Percentiles rank a stretch among this genome's conserved stretches.
Evolutionary conservation across 78 protist species (phyloP).

Genomic region (Emiliania huxleyi): DNA sequence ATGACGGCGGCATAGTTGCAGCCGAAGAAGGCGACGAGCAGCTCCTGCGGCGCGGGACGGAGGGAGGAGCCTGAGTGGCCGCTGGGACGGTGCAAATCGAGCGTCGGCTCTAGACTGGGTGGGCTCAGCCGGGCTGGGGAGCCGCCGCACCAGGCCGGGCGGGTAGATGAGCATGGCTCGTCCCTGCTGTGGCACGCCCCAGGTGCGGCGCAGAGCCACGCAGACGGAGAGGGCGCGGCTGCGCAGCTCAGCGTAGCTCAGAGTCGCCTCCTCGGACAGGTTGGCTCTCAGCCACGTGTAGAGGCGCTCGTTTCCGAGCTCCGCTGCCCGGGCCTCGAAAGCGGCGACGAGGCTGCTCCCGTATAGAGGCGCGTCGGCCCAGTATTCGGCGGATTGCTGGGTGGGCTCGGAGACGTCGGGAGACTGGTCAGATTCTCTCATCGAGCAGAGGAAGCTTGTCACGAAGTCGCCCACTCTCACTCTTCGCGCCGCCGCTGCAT

Average conservation of each 20-base stretch:
- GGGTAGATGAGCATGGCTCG: background rate
- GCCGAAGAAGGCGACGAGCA: background rate
- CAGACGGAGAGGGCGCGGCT: background rate
- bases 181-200: background rate
- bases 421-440: no score
- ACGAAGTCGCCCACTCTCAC: no score
- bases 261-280: background rate
- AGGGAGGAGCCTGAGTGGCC: no score
- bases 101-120: no score
- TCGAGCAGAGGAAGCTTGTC: no score
- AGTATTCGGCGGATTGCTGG: no score
- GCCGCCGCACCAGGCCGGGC: background rate
- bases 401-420: no score
- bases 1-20: background rate
- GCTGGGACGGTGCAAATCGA: no score
- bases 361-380: no score
- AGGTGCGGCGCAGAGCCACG: background rate
- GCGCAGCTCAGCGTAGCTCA: background rate
- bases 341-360: background rate
- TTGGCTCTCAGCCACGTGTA: background rate
- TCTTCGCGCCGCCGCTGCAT: no score
- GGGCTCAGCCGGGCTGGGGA: no score
- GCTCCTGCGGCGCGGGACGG: no score
- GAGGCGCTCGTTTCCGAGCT: background rate
- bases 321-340: background rate